phyloP scores from a whole-genome alignment of 139 green algal species.

The Nannochloris sp. region DNA sequence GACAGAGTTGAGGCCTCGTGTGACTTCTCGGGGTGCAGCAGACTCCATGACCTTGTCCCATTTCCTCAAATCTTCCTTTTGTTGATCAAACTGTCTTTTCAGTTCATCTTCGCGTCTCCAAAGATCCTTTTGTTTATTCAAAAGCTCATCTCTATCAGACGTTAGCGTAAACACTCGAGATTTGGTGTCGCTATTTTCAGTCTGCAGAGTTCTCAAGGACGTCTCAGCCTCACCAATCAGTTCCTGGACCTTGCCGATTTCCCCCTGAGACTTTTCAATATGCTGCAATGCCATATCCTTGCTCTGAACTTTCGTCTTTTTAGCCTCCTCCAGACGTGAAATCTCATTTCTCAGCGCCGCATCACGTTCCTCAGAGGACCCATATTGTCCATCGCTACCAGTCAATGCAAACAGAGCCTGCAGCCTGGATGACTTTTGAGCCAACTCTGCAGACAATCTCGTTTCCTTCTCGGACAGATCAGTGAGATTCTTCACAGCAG shows the following conservation, averaged over 20 bases:
- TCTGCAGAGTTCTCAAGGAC: slow-evolving; percentile 1
- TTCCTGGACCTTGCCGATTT: slow-evolving; percentile 3
- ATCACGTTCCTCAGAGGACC: slow-evolving; percentile 60
- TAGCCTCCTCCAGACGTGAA: slow-evolving; percentile 17
- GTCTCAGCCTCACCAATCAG: slow-evolving; percentile 17
- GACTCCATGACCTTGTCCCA: slow-evolving; percentile 24
- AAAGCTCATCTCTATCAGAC: slow-evolving; percentile 13
- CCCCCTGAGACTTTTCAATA: slow-evolving; percentile 13
- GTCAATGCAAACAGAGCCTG: slow-evolving; percentile 67
- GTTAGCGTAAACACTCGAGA: slow-evolving; percentile 7
- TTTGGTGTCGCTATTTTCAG: slow-evolving; percentile 14
- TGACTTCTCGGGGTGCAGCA: slow-evolving; percentile 56
- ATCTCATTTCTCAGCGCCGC: slow-evolving; percentile 55
- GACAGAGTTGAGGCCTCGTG: slow-evolving; percentile 45
- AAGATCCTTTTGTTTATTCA: slow-evolving; percentile 45
- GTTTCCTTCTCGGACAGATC: slow-evolving; percentile 21
- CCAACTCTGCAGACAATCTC: slow-evolving; percentile 14
- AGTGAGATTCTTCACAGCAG: slow-evolving; percentile 18
- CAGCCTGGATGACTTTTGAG: slow-evolving; percentile 16
- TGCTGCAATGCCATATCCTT: not conserved
- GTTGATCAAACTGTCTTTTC: slow-evolving; percentile 4
- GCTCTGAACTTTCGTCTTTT: slow-evolving; percentile 13
- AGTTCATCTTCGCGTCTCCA: slow-evolving; percentile 40
- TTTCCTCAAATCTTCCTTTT: slow-evolving; percentile 12
- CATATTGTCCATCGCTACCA: slow-evolving; percentile 55